Percentiles rank a stretch among this genome's conserved stretches.
Evolutionary conservation across 2,329 filamentous ascomycete species (phyloP).

Genomic region (Cercospora zeae-maydis): DNA sequence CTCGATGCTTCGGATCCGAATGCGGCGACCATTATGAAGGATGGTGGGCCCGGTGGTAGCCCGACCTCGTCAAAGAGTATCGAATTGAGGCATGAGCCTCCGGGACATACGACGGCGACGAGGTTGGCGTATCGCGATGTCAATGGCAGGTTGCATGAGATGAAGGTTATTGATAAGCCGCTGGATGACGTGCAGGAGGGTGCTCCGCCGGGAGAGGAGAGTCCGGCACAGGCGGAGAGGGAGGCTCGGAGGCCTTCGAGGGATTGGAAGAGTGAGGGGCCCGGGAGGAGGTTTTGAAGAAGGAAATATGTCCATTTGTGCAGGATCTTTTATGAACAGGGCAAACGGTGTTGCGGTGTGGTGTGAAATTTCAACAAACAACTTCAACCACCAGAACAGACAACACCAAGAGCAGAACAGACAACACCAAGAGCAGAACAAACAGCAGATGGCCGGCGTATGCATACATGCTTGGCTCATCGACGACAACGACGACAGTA

Average conservation of each 20-base stretch:
- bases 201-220: background rate
- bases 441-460: too few species aligned
- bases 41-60: background rate
- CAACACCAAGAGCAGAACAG: too few species aligned
- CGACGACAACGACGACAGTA: too few species aligned
- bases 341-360: background rate
- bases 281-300: background rate
- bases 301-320: too few species aligned
- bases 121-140: slow-evolving; percentile 20
- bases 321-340: too few species aligned
- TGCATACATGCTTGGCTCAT: too few species aligned
- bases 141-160: slow-evolving; percentile 21
- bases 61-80: slow-evolving; percentile 5
- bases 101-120: slow-evolving; percentile 19
- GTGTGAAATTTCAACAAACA: too few species aligned
- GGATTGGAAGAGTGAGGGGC: background rate
- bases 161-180: slow-evolving; percentile 24
- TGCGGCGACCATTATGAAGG: slow-evolving; percentile 14
- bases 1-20: slow-evolving; percentile 13
- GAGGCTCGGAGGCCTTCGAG: background rate
- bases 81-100: slow-evolving; percentile 20
- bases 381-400: too few species aligned
- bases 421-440: too few species aligned
- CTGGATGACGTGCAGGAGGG: slow-evolving; percentile 6
- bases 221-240: background rate